phyloP scores from a whole-genome alignment of 73 alveolate species.

The Uronychia setigera region DNA sequence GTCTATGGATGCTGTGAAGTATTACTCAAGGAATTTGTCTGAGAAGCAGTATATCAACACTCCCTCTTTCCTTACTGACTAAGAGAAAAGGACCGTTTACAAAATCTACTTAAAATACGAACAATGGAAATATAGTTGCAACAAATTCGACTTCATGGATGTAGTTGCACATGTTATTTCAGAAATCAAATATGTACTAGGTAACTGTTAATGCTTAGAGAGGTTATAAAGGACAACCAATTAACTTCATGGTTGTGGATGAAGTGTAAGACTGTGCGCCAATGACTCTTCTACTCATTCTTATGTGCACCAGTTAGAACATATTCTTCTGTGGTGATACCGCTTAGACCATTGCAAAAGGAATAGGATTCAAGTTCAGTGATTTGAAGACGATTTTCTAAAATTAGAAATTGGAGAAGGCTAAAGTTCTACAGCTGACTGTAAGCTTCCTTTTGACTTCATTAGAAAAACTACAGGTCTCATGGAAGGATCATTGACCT shows the following conservation, averaged over 20 bases:
- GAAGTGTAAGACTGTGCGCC: constrained; percentile 86
- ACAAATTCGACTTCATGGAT: constrained; percentile 79
- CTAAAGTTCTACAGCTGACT: constrained; percentile 63
- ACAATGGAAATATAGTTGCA: constrained; percentile 68
- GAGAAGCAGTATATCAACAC: constrained; percentile 4
- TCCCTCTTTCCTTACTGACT: constrained; percentile 37
- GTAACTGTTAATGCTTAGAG: constrained; percentile 1
- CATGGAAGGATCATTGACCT: constrained; percentile 79
- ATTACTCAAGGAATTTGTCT: background rate
- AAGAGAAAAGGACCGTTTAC: constrained; percentile 49
- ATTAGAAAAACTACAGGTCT: constrained; percentile 77
- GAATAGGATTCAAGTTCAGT: constrained; percentile 80
- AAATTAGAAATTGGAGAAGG: constrained; percentile 13
- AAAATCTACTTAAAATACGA: constrained; percentile 70
- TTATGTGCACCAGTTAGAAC: constrained; percentile 40
- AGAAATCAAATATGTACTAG: background rate
- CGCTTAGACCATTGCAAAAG: constrained; percentile 88
- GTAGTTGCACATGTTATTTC: constrained; percentile 63
- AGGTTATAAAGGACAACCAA: constrained; percentile 11
- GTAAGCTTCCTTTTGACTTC: constrained; percentile 60
- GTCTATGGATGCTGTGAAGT: background rate
- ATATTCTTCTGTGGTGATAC: constrained; percentile 86
- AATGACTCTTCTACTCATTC: constrained; percentile 48
- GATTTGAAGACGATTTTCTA: constrained; percentile 63
- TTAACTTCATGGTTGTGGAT: constrained; percentile 78